phyloP scores from a whole-genome alignment of 257 asterid genomes.

The Gentiana dahurica region DNA sequence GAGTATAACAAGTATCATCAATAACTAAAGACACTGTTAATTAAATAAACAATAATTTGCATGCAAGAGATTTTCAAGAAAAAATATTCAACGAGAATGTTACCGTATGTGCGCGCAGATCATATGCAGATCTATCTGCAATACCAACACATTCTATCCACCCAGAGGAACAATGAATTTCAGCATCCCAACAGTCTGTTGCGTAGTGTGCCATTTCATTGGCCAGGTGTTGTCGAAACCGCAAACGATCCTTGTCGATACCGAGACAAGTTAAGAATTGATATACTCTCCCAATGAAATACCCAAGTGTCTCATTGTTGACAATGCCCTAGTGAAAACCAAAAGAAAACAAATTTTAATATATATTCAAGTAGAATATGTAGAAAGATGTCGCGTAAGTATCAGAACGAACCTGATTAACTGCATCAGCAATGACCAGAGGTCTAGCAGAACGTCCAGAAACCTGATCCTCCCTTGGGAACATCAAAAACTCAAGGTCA shows the following conservation, averaged over 20 bases:
- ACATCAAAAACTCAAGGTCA: constrained; percentile 11
- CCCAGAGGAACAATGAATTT: constrained; percentile 66
- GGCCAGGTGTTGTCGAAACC: constrained; percentile 73
- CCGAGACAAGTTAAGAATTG: constrained; percentile 60
- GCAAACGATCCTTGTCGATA: constrained; percentile 52
- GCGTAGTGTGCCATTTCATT: constrained; percentile 94
- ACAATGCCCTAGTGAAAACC: constrained; percentile 39
- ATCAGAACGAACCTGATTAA: constrained; percentile 7
- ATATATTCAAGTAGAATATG: no score
- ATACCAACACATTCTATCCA: constrained; percentile 89
- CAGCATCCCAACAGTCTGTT: constrained; percentile 94
- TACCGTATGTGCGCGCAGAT: constrained; percentile 68
- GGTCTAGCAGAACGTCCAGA: constrained; percentile 9
- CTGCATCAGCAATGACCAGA: constrained; percentile 10
- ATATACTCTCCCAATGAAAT: constrained; percentile 73
- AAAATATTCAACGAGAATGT: no score
- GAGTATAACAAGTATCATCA: no score
- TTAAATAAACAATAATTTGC: no score
- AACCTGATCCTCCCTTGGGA: constrained; percentile 15
- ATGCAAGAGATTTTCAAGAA: no score
- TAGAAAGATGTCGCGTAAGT: neutral
- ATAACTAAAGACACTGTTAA: no score
- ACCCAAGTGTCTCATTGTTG: constrained; percentile 73
- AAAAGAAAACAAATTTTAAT: no score
- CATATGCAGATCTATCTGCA: constrained; percentile 82